Evolutionary conservation across 768 basidiomycete species (phyloP), one percentile per base, ranked within the genome.

Genomic region (Cytidiella melzeri): DNA sequence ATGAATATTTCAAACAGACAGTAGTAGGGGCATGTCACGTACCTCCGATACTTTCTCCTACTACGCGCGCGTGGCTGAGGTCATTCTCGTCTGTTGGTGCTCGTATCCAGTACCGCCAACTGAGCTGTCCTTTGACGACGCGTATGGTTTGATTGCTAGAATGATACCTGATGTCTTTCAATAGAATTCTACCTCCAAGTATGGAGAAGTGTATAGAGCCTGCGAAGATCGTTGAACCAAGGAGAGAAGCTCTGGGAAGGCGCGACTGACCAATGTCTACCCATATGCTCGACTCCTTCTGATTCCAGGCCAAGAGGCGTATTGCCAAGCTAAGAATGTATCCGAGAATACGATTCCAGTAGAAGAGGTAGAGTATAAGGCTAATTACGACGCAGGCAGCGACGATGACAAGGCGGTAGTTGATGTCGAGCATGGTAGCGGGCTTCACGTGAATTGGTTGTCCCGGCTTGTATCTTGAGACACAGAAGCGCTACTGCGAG

Each of bases 21-120:
- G 4, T 50, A 26, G n/a, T 27, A 48, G n/a, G 47, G 18, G n/a
- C n/a, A n/a, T 13, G 20, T 6, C 39, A 61, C 81, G 48, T 61
- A 86, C 84, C 28, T 36, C 56, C 55, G 12, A 50, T 58, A 45
- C 77, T 76, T 54, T 81, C 81, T 45, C 70, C 73, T 13, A 71
- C 75, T 23, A 71, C 70, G 21, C 66, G 58, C 52, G 67, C 59
- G 57, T 67, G 67, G 50, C 71, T 70, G 21, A 88, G 67, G 56
- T 89, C 87, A 42, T 84, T 79, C 55, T 84, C 85, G n/a, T 80
- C 76, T 7, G 85, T 79, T 2, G 92, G 86, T 36, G 76, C 70
- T 49, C 92, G 82, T 42, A 91, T 75, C 95, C 95, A 98, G 64
- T 95, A 97, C 55, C 91, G 76, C 92, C 94, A 98, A 56, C 86